Conservation (phyloP, 805 yeast genomes). For the Zygotorulaspora sp. region DNA sequence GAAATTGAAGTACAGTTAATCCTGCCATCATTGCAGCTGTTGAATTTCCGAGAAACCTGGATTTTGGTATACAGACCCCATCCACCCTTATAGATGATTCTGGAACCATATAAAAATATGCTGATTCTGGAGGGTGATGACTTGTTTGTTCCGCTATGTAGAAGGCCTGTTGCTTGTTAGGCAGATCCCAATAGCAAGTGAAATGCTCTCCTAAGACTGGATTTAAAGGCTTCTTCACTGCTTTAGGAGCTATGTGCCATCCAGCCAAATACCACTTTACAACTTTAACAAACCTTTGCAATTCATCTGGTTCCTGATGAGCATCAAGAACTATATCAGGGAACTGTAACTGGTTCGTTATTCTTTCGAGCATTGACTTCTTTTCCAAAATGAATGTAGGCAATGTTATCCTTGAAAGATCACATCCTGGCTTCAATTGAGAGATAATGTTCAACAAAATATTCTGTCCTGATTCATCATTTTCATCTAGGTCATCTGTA, state of each 20-base stretch:
- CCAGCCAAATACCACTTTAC: slow-evolving; percentile 89
- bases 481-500: slow-evolving; percentile 81
- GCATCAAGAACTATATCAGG: slow-evolving; percentile 75
- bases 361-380: slow-evolving; percentile 93
- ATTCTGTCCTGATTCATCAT: slow-evolving; percentile 84
- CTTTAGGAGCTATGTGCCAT: slow-evolving; percentile 98
- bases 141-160: slow-evolving; percentile 93
- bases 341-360: slow-evolving; percentile 79
- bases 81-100: slow-evolving; percentile 77
- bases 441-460: slow-evolving; percentile 83
- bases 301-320: slow-evolving; percentile 50
- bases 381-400: slow-evolving; percentile 95
- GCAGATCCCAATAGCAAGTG: slow-evolving; percentile 87
- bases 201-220: slow-evolving; percentile 92
- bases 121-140: slow-evolving; percentile 97
- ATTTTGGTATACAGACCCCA: slow-evolving; percentile 82
- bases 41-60: slow-evolving; percentile 88
- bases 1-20: slow-evolving; percentile 61
- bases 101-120: slow-evolving; percentile 86
- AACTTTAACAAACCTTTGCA: slow-evolving; percentile 66
- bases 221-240: slow-evolving; percentile 94
- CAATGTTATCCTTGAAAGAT: slow-evolving; percentile 81
- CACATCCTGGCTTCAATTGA: slow-evolving; percentile 89
- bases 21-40: slow-evolving; percentile 99
- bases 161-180: slow-evolving; percentile 66